Evolutionary conservation across 2,329 filamentous ascomycete genomes (phyloP), one percentile per base, ranked within the genome.

Genomic region (Cercospora sojina): DNA sequence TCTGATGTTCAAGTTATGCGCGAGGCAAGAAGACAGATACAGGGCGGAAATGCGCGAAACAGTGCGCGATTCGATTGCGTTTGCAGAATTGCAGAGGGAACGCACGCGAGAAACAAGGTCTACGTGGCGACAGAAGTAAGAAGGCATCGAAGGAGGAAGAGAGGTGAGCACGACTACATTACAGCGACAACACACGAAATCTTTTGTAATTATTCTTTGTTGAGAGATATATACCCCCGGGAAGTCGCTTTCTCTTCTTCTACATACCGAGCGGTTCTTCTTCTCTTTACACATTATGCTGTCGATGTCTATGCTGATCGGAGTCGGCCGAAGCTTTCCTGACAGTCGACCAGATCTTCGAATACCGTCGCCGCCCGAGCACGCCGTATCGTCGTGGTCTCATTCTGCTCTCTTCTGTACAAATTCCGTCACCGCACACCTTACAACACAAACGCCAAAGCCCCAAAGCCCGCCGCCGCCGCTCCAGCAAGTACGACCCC

Each of bases 391-490:
- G 2, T 53, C 47, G 47, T 53, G 47, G 47, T 53, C 47, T 53
- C 47, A 27, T 53, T 53, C 47, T 20, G 47, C 47, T 53, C 43
- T 49, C 13, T 13, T 53, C 23, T 53, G 47, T 53, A 13, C 47
- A 27, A 23, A 47, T 4, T 23, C 23, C 13, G 10, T 7, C 8
- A 27, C 13, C 10, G 2, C 20, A 16, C 47, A 18, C 25, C 29
- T 60, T 6, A 67, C 41, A 67, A 56, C 47, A 67, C 53, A 51
- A 64, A 62, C 8, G 65, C 65, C 25, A 67, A 38, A 53, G 62
- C 62, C 5, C 62, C 65, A 16, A 67, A 62, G 1, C 62, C 65
- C 18, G 65, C 65, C 4, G 56, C 65, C 25, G 62, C 62, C 2
- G 62, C 62, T 10, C 51, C 65, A 9, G 65, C 58, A 16, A 60